These are phyloP conservation scores for Yarrowia osloensis DNA, from an alignment of 805 yeast genomes.

Conservation along the genomic window DNA sequence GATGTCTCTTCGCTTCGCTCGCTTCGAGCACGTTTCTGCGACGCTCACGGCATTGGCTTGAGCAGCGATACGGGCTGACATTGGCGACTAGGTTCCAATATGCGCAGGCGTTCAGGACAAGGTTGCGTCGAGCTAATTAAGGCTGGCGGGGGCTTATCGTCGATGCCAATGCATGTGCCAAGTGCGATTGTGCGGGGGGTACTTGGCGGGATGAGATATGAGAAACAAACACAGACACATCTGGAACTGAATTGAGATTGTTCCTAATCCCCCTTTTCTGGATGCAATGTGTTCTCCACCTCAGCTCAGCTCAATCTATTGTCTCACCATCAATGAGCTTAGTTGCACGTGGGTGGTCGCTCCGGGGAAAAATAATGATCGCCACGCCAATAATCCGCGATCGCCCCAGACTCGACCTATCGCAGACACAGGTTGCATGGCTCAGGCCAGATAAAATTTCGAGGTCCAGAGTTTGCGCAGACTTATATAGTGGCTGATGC, in stretches of 20 bases:
- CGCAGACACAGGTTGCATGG: background rate
- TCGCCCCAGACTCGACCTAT: background rate
- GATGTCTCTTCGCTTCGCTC: background rate
- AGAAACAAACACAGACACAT: no score
- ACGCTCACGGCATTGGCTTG: background rate
- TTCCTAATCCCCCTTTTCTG: no score
- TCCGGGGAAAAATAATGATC: background rate
- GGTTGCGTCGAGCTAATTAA: background rate
- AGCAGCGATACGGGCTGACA: background rate
- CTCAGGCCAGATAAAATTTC: background rate
- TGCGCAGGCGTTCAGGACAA: background rate
- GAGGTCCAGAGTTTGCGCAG: no score
- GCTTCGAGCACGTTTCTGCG: background rate
- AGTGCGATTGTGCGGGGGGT: background rate
- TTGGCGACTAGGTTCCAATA: background rate
- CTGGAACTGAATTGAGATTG: no score
- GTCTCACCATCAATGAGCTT: background rate
- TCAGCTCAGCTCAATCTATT: no score
- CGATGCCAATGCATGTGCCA: background rate
- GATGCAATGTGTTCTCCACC: no score
- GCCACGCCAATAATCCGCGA: background rate
- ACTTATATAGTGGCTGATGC: no score
- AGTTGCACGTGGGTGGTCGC: background rate
- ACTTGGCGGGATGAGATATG: no score
- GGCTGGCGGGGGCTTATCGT: background rate